Evolutionary conservation across 2,329 filamentous ascomycete genomes (phyloP).

Genomic region (Fulvia fulva): DNA sequence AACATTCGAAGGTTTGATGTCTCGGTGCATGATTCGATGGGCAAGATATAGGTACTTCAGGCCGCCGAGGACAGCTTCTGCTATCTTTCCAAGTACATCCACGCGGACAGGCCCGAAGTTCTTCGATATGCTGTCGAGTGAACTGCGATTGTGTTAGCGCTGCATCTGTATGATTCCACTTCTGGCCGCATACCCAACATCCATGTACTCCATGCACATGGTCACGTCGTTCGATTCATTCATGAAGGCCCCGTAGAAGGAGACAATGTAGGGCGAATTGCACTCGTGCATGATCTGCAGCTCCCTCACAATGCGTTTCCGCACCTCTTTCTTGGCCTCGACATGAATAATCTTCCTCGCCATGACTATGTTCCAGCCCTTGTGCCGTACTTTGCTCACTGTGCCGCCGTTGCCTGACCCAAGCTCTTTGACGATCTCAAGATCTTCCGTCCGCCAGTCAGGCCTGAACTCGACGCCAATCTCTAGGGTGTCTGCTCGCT

Average conservation of each 20-base stretch:
- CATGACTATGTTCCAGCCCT: slow-evolving; percentile 93
- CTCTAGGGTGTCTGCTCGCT: slow-evolving; percentile 70
- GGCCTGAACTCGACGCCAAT: slow-evolving; percentile 97
- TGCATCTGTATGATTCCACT: neutral
- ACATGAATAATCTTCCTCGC: slow-evolving; percentile 99
- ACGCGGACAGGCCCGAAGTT: slow-evolving; percentile 94
- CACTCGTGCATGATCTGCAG: slow-evolving; percentile 98
- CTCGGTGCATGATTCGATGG: slow-evolving; percentile 97
- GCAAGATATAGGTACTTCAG: slow-evolving; percentile 92
- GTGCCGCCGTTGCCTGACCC: slow-evolving; percentile 96
- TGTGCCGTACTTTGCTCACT: slow-evolving; percentile 95
- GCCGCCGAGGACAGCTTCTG: slow-evolving; percentile 88
- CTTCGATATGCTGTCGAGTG: slow-evolving; percentile 88
- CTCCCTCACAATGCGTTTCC: slow-evolving; percentile 94
- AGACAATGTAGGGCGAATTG: slow-evolving; percentile 94
- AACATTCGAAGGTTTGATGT: slow-evolving; percentile 98
- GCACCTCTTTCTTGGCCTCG: slow-evolving; percentile 94
- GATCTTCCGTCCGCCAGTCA: slow-evolving; percentile 84
- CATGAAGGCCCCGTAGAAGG: slow-evolving; percentile 94
- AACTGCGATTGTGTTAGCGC: slow-evolving; percentile 51
- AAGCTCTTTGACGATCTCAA: slow-evolving; percentile 89
- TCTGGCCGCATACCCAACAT: slow-evolving; percentile 73
- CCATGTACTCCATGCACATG: slow-evolving; percentile 99
- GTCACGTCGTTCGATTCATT: slow-evolving; percentile 97
- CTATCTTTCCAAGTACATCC: slow-evolving; percentile 95